These are phyloP conservation scores for Strobilomyces echinocephalus DNA, from an alignment of 768 basidiomycete species.

Conservation along the genomic window DNA sequence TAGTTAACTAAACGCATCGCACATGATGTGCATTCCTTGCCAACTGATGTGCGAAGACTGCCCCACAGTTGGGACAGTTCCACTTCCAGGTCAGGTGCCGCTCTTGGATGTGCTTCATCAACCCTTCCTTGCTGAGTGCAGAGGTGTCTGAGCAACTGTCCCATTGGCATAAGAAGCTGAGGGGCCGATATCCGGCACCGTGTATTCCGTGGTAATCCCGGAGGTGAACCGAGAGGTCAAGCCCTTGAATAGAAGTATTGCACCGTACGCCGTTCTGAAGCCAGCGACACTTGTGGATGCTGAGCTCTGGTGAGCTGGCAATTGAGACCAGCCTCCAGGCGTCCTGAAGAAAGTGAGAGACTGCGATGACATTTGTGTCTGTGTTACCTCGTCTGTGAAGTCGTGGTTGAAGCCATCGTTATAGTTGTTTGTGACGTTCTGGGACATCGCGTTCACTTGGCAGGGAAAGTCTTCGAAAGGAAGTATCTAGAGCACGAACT, in stretches of 20 bases:
- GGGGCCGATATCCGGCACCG: neutral
- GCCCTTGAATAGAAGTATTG: conserved; percentile 13
- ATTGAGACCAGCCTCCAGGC: conserved; percentile 22
- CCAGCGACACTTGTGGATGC: conserved; percentile 24
- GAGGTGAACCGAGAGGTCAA: conserved; percentile 15
- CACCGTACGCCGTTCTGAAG: conserved; percentile 13
- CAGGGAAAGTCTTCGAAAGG: neutral
- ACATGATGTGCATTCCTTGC: conserved; percentile 18
- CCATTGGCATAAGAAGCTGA: conserved; percentile 21
- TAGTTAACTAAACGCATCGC: conserved; percentile 8
- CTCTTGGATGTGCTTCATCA: conserved; percentile 26
- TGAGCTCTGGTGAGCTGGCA: conserved; percentile 27
- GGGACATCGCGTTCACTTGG: conserved; percentile 16
- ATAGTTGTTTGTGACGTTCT: conserved; percentile 6
- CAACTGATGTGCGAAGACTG: conserved; percentile 10
- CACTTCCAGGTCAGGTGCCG: conserved; percentile 24
- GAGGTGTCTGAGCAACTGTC: conserved; percentile 20
- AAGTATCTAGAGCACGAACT: neutral
- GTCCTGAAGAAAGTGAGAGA: conserved; percentile 19
- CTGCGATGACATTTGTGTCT: neutral
- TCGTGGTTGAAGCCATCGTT: conserved; percentile 26
- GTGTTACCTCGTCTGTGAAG: conserved; percentile 27
- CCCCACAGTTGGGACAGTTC: conserved; percentile 22
- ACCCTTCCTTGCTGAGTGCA: conserved; percentile 14
- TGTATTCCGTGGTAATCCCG: conserved; percentile 19